Evolutionary conservation across 768 basidiomycete species (phyloP), one percentile per base, ranked within the genome.

Genomic region (Tulasnella sp.): DNA sequence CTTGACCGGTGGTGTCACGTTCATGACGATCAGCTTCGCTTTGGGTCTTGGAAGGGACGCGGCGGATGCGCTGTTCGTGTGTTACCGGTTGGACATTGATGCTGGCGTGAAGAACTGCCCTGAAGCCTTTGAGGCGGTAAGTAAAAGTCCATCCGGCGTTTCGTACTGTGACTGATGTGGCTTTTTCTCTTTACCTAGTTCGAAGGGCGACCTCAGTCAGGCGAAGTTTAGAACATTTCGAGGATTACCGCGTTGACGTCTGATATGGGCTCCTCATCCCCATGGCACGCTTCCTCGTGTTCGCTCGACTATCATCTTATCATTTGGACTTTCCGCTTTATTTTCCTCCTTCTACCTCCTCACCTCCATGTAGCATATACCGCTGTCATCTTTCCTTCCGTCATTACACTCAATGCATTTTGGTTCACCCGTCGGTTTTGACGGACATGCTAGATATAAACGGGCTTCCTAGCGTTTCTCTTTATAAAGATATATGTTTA

Each of bases 1-100:
- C 19, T 81, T 95, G 4, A 90, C 90, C 29, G 94, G 89, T 2
- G 88, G 86, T 11, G 87, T 92, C 19, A 92, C 92, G 0, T 91
- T 90, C 5, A 82, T 95, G 26, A 91, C 94, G 37, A 90, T 92
- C 0, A 77, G 90, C 78, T 94, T 94, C 76, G 93, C 91, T 75
- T 87, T 92, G 7, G 91, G 91, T 4, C 82, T 94, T 5, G 86
- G 95, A 42, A 86, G 87, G 74, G 94, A 96, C 80, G 85, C 85
- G 14, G 86, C 87, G 72, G 88, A 90, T 76, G 84, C 87, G 9
- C 74, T 90, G 72, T 90, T 88, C 77, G 81, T 90, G 62, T 90
- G 89, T 75, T 87, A 88, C 76, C 86, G 86, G 73, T 86, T 89
- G 47, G 89, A 89, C 76, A 82, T 85, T 73, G 86, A 87, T 34